Evolutionary conservation across 2,329 filamentous ascomycete genomes (phyloP).

Genomic region (Parascedosporium putredinis): DNA sequence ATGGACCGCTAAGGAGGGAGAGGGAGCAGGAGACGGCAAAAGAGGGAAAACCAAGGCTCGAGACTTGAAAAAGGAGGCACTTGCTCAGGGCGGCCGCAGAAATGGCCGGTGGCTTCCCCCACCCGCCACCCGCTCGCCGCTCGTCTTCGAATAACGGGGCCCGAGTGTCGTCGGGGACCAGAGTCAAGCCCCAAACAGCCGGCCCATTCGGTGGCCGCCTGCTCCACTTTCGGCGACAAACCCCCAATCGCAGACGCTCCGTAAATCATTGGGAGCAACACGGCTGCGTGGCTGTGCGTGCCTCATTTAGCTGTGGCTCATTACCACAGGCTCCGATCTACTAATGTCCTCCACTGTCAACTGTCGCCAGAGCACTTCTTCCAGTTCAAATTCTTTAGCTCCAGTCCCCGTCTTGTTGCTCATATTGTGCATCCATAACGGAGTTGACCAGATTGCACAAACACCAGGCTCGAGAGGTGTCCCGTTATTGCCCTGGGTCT

Average conservation of each 20-base stretch:
- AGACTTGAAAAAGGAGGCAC: too few species aligned
- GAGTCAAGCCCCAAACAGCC: not conserved
- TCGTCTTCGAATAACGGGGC: not conserved
- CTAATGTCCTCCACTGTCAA: too few species aligned
- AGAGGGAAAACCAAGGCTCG: not conserved
- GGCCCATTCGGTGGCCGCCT: conserved; percentile 2
- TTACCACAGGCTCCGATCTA: too few species aligned
- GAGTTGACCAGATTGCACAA: too few species aligned
- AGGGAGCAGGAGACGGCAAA: not conserved
- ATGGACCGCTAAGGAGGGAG: not conserved
- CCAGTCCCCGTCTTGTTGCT: too few species aligned
- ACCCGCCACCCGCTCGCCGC: too few species aligned
- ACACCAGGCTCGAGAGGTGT: too few species aligned
- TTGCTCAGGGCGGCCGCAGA: conserved; percentile 1
- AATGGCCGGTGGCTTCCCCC: conserved; percentile 1
- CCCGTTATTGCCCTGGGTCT: too few species aligned
- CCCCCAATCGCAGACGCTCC: not conserved
- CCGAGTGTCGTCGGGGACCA: not conserved
- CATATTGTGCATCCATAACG: too few species aligned
- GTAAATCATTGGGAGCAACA: not conserved
- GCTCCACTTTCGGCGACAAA: not conserved
- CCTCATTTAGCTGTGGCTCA: not conserved
- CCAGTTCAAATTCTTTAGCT: too few species aligned
- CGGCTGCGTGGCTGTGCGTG: not conserved
- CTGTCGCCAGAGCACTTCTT: too few species aligned